Evolutionary conservation across 208 protist species (phyloP).

Genomic region (Trichomonas tenax): DNA sequence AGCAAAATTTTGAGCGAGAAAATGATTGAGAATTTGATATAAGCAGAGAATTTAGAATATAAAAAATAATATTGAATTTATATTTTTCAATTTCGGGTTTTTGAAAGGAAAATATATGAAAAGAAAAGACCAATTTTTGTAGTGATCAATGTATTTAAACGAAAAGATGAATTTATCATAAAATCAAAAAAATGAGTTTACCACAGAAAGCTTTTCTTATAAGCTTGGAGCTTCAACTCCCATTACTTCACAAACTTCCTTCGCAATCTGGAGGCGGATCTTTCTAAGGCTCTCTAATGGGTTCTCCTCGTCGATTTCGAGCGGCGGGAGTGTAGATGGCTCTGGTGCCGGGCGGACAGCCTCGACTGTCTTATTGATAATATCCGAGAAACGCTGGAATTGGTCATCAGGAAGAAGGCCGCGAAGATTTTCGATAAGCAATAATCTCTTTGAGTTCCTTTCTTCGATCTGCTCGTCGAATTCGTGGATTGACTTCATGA

Average conservation of each 20-base stretch:
- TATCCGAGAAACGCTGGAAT: background rate
- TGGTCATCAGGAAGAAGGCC: background rate
- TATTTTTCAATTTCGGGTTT: no score
- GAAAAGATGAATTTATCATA: no score
- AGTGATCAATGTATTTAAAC: no score
- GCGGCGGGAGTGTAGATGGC: background rate
- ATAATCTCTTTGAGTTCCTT: background rate
- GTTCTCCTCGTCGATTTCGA: background rate
- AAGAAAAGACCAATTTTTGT: no score
- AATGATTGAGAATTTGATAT: no score
- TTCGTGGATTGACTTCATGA: background rate
- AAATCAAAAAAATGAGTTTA: no score
- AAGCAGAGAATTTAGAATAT: no score
- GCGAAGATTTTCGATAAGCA: background rate
- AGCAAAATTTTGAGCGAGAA: no score
- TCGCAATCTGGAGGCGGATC: background rate
- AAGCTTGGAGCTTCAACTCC: background rate
- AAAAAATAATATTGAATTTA: no score
- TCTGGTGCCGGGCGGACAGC: background rate
- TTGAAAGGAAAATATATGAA: no score
- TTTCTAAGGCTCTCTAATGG: background rate
- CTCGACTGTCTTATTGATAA: background rate
- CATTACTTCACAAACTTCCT: constrained; percentile 3
- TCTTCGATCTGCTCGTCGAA: constrained; percentile 2
- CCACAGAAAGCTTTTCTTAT: background rate